Evolutionary conservation across 169 alveolate species (phyloP), one percentile per base, ranked within the genome.

Genomic region (Eimeria praecox): DNA sequence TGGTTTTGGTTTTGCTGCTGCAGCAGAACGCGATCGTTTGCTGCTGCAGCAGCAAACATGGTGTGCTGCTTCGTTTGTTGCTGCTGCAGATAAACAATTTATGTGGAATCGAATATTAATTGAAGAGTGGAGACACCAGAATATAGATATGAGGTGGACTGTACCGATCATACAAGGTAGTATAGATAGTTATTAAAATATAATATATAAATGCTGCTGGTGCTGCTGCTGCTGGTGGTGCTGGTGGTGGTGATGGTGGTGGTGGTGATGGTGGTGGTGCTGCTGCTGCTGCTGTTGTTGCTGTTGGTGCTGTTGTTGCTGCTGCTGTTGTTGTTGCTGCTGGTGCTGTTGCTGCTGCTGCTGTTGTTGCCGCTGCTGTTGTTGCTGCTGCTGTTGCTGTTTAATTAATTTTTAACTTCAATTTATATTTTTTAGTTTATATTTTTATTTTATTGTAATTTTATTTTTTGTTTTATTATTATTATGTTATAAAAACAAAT

Each of bases 161-260:
- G 92, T 78, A 18, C 96, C 96, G 20, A 66, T 92, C n/a, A 44
- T 92, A 33, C 96, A 92, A 75, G 96, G 96, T 92, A 69, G n/a
- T n/a, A n/a, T n/a, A n/a, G n/a, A n/a, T n/a, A n/a, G n/a, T n/a
- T 14, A 24, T 52, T n/a, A 9, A 49, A n/a, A 3, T 18, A 9
- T 64, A 40, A 49, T 44, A 49, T 49, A n/a, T n/a, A n/a, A n/a
- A n/a, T 49, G 56, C 56, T 49, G 56, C 33, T 80, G 56, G n/a
- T 42, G 90, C 90, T 80, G 71, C 71, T 44, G 56, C 66, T 44
- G 66, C 71, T 80, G 56, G 30, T 44, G 66, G n/a, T n/a, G 35
- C 14, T 42, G 66, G 5, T 80, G 40, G 6, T 49, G 56, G 5
- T 49, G 56, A 8, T 85, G 77, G 12, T 35, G 73, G 5, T 20